Base-by-base conservation (phyloP, 495 filamentous ascomycete species). In the Penicillium turbatum region DNA sequence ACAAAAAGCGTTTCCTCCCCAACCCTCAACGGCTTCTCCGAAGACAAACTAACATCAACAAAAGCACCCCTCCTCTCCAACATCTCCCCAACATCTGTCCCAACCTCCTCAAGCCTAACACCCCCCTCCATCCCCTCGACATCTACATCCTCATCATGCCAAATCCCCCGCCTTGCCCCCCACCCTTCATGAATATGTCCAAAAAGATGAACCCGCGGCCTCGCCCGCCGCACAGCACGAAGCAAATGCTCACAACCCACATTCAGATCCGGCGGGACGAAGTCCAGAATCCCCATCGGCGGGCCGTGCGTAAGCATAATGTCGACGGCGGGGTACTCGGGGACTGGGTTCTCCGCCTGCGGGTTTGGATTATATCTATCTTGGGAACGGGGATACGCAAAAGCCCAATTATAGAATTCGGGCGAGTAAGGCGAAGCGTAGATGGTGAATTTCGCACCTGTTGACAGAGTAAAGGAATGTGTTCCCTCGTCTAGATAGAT, bases 241-340 rank as follows among this genome's bases (percentile, higher is more conserved):
- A 66, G 62, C 11, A 84, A 61, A 54, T 74, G 64, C 37, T 71
- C 60, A 57, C 80, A 83, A 0, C 80, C 80, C 6, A 78, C 77
- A 40, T 70, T 65, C 12, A 57, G 31, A 7, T 59, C 62, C 0
- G 26, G 55, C 4, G 58, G 59, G 12, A 74, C 72, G 12, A 39
- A n/a, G 44, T 90, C 88, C 4, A 86, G 66, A 2, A 85, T 67
- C 0, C 74, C 74, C 4, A 70, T 58, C 0, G 89, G 87, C 7
- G 89, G 89, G 3, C 87, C 85, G 58, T 93, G 88, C 0, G 88
- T 90, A 54, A 92, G 77, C 37, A 85, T 74, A 3, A 92, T 75
- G 56, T 92, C 85, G 11, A 86, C 67, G 1, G 54, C 62, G 0
- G 77, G 67, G 45, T 67, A 80, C 55, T 63, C 56, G 0, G 76